Evolutionary conservation across 352 stramenopile species (phyloP), one percentile per base, ranked within the genome.

Genomic region (Pythium aphanidermatum): DNA sequence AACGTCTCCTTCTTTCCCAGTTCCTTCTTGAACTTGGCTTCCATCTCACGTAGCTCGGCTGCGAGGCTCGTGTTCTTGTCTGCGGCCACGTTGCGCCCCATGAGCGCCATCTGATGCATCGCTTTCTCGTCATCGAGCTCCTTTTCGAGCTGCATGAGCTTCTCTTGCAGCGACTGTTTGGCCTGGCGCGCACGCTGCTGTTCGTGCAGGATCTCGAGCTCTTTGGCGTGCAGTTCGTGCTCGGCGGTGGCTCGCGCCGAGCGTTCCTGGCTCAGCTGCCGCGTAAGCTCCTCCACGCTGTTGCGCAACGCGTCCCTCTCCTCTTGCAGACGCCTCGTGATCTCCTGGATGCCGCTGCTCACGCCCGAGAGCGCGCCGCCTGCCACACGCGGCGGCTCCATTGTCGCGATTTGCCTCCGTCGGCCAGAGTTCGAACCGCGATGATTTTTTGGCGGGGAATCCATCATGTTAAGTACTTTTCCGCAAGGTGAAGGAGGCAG

Each of bases 141-240:
- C 27, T 80, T 76, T 37, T 85, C 72, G 4, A 85, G 23, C n/a
- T 58, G 43, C 36, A 67, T 46, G 0, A 80, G 33, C 38, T 74
- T 73, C 6, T 84, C 67, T 0, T 61, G 68, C 26, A 77, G 57
- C 31, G 73, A 51, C 29, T 80, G 71, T 23, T 65, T 64, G 6
- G 63, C 58, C 33, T 86, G 70, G n/a, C 63, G 40, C 43, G 63
- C 60, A 24, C 60, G 71, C 52, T 88, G 73, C 55, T 85, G 76
- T 27, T 83, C 43, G 19, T 86, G 70, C n/a, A 74, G 53, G 40
- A 86, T 52, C 60, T 86, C 72, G 38, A 86, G 58, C 37, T 86
- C 70, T 29, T 75, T 80, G 37, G 81, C 58, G 40, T 85, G 69
- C 8, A 74, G 46, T 36, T 83, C 74, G 45, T 85, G 70, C 42